Evolutionary conservation across 2,329 filamentous ascomycete species (phyloP).

Genomic region (Juglanconis sp.): DNA sequence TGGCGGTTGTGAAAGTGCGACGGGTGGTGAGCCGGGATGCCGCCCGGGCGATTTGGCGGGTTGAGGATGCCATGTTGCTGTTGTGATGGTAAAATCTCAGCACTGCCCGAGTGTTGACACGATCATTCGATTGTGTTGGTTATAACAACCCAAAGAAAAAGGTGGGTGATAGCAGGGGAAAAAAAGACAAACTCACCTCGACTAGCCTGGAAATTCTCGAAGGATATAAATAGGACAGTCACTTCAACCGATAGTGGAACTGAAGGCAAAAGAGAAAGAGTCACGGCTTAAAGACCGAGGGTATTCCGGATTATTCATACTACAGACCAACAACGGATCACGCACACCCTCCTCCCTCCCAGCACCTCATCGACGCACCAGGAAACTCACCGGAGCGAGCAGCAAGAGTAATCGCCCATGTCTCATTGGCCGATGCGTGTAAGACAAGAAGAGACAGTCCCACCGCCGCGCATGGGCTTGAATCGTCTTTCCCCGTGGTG

Average conservation of each 20-base stretch:
- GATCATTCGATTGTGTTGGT: background rate
- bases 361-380: background rate
- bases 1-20: constrained; percentile 52
- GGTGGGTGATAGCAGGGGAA: background rate
- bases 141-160: background rate
- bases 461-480: background rate
- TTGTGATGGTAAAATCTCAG: constrained; percentile 18
- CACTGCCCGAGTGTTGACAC: background rate
- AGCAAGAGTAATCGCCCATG: constrained; percentile 7
- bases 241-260: background rate
- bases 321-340: background rate
- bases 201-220: background rate
- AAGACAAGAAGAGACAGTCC: constrained; percentile 7
- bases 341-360: background rate
- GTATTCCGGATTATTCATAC: constrained; percentile 15
- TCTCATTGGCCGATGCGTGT: constrained; percentile 11
- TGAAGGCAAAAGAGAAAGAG: constrained; percentile 9
- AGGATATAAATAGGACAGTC: constrained; percentile 29
- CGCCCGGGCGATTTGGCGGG: constrained; percentile 54
- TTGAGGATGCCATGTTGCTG: constrained; percentile 40
- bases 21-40: constrained; percentile 58
- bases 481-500: background rate
- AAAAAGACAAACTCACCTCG: background rate
- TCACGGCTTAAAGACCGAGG: constrained; percentile 4
- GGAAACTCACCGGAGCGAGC: background rate